A percentile compares a stretch with the other conserved stretches of the same genome.
Conservation (phyloP, 2,329 filamentous ascomycete genomes). For the Chlorencoelia australis region DNA sequence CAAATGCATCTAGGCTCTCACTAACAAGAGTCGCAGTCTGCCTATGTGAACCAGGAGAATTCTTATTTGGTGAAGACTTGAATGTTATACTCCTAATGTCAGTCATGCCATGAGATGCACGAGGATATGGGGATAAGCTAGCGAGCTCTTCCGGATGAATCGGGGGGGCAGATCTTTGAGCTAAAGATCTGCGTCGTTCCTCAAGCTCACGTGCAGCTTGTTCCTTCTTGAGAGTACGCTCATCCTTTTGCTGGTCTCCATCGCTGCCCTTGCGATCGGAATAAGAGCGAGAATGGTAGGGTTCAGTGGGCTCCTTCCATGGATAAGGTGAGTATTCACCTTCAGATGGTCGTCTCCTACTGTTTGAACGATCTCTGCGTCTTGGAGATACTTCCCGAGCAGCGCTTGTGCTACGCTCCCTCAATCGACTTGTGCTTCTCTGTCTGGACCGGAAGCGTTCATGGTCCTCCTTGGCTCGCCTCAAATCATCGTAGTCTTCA, state of each 20-base stretch:
- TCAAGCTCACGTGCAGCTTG: slow-evolving; percentile 77
- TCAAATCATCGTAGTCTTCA: slow-evolving; percentile 56
- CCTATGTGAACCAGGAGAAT: slow-evolving; percentile 41
- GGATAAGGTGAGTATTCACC: slow-evolving; percentile 13
- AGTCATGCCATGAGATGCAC: slow-evolving; percentile 18
- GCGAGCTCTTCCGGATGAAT: slow-evolving; percentile 57
- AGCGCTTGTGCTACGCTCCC: slow-evolving; percentile 26
- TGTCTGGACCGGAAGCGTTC: slow-evolving; percentile 47
- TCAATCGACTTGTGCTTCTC: slow-evolving; percentile 38
- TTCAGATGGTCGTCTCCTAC: slow-evolving; percentile 18
- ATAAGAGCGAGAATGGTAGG: slow-evolving; percentile 28
- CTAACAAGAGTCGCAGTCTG: slow-evolving; percentile 44
- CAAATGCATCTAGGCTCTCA: no score
- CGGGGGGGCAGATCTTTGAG: slow-evolving; percentile 65
- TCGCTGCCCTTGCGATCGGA: slow-evolving; percentile 43
- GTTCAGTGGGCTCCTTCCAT: slow-evolving; percentile 12
- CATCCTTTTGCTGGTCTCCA: slow-evolving; percentile 41
- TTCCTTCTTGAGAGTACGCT: slow-evolving; percentile 59
- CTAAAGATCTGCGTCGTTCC: slow-evolving; percentile 74
- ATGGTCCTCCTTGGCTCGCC: slow-evolving; percentile 41
- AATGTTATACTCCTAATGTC: slow-evolving; percentile 8
- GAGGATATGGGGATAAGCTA: slow-evolving; percentile 24
- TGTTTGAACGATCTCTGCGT: slow-evolving; percentile 25
- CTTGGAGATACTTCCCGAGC: slow-evolving; percentile 22
- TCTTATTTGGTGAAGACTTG: slow-evolving; percentile 30